phyloP scores from a whole-genome alignment of 495 filamentous ascomycete species.

The Aspergillus olivimuriae region DNA sequence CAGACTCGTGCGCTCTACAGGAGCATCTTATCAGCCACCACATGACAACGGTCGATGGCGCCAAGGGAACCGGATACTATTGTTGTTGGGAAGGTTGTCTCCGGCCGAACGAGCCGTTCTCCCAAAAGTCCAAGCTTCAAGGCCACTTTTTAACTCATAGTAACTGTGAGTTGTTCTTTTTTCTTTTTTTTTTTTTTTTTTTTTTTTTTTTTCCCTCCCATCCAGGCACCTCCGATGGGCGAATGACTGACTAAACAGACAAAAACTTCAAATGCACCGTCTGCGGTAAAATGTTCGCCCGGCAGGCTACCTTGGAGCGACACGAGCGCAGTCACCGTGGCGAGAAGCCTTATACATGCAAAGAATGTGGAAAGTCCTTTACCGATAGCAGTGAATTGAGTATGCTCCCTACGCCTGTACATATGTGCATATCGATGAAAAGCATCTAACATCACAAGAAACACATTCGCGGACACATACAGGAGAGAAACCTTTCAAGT shows the following conservation, averaged over 20 bases:
- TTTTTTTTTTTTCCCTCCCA: too few relatives aligned
- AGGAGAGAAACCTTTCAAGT: conserved; percentile 47
- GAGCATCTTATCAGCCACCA: conserved; percentile 37
- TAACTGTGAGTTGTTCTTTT: conserved; percentile 29
- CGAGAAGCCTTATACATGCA: conserved; percentile 45
- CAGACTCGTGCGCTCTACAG: conserved; percentile 33
- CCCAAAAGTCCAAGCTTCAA: conserved; percentile 46
- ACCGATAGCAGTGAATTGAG: conserved; percentile 46
- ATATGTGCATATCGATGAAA: too few relatives aligned
- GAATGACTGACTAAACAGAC: conserved; percentile 21
- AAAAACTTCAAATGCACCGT: conserved; percentile 42
- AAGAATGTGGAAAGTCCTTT: conserved; percentile 39
- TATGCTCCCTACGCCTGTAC: too few relatives aligned
- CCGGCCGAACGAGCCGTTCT: conserved; percentile 42
- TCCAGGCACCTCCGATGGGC: too few relatives aligned
- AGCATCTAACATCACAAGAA: conserved; percentile 26
- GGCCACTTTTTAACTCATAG: conserved; percentile 44
- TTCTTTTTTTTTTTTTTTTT: not conserved
- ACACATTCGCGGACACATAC: conserved; percentile 47
- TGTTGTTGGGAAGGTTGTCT: conserved; percentile 43
- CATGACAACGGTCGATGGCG: conserved; percentile 35
- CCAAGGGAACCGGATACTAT: conserved; percentile 43
- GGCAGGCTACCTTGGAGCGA: conserved; percentile 41
- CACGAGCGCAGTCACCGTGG: conserved; percentile 50
- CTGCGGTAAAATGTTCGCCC: conserved; percentile 42